These are phyloP conservation scores for Pleurotus tuber-regium DNA, from an alignment of 768 basidiomycete species.

Conservation along the genomic window DNA sequence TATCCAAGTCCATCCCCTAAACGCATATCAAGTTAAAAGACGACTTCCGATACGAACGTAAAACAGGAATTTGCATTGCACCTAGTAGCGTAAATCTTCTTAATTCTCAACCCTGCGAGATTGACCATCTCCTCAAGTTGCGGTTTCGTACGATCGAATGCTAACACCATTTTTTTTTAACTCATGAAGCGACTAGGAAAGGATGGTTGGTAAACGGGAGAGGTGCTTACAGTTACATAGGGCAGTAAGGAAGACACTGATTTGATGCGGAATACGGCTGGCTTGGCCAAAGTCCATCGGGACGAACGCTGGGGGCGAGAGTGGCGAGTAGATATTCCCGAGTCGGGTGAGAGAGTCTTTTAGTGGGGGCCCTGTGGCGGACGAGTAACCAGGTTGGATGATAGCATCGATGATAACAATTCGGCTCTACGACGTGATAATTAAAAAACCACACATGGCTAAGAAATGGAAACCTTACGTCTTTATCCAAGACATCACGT, in stretches of 20 bases:
- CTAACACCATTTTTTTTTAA: constrained; percentile 16
- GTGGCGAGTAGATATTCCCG: constrained; percentile 28
- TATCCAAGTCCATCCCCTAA: constrained; percentile 36
- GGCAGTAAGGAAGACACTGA: constrained; percentile 33
- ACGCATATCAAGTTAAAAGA: neutral
- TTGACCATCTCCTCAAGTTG: constrained; percentile 37
- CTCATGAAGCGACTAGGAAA: no score
- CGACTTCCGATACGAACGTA: neutral
- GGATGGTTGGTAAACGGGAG: no score
- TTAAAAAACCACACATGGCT: neutral
- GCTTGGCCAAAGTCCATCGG: constrained; percentile 36
- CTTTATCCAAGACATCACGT: constrained; percentile 30
- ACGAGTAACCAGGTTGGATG: constrained; percentile 29
- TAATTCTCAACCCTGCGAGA: constrained; percentile 31
- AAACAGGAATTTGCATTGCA: constrained; percentile 13
- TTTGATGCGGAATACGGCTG: constrained; percentile 32
- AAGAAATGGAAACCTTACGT: constrained; percentile 18
- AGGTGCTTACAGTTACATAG: constrained; percentile 30
- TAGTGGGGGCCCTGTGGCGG: constrained; percentile 23
- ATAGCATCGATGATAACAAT: constrained; percentile 34
- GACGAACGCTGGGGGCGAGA: constrained; percentile 31
- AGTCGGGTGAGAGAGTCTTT: constrained; percentile 25
- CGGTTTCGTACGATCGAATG: constrained; percentile 35
- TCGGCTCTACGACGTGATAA: constrained; percentile 22
- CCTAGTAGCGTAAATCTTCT: constrained; percentile 35